Base-by-base conservation (phyloP, 768 basidiomycete species). In the Tubosaeta sp. region DNA sequence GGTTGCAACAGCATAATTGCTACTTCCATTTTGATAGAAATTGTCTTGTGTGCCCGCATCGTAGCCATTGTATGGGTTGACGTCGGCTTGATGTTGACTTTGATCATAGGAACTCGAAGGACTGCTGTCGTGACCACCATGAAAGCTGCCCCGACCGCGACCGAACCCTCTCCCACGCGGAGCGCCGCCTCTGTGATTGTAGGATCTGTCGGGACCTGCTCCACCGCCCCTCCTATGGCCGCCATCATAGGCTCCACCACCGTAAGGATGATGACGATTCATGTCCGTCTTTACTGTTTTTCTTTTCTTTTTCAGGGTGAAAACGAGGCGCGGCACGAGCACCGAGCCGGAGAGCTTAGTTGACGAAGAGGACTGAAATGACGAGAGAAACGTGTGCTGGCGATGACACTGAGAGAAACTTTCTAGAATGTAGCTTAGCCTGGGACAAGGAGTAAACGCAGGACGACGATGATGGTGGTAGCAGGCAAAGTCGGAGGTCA, bases 201-300 rank as follows among this genome's bases (percentile, higher is more conserved):
- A 70, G 56, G 81, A 79, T 74, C 90, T 80, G 72, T 88, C 86
- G 64, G 82, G 83, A 51, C 86, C 86, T 58, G 82, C 81, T 61
- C 81, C 82, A 56, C 83, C 86, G 43, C 86, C 86, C 65, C 87
- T 81, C 62, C 75, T 70, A 50, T 82, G 76, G 41, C 73, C 69
- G 49, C 73, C 72, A 54, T 88, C 88, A 76, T 81, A 84, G 64
- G 73, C 72, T 57, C 77, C 66, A 54, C 55, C 77, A 60, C 81
- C 80, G 72, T 93, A 93, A 22, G 90, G 90, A 80, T 92, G 88
- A 72, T 91, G 90, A 64, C 90, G 87, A 72, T 90, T 89, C 90
- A 93, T 92, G 48, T 50, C 34, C n/a, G 27, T 27, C 52, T 65
- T 54, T 44, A 57, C 42, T 57, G 46, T 35, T 51, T 59, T 59